Base-by-base conservation (phyloP, 2,329 filamentous ascomycete species). In the Sclerotinia spermophila region DNA sequence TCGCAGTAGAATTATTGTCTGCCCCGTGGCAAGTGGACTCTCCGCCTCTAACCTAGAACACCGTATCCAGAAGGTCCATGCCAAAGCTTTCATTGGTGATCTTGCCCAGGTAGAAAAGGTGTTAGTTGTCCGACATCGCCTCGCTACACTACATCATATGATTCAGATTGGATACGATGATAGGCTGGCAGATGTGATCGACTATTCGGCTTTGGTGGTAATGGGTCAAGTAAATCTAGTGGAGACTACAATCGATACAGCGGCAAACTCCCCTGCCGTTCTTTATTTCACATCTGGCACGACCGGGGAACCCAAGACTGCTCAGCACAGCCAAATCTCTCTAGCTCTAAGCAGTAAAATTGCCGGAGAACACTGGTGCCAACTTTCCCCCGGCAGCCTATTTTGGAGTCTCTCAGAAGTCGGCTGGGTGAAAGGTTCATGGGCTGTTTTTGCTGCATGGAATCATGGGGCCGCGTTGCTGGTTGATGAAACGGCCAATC, bases 241-340 rank as follows among this genome's bases (percentile, higher is more conserved):
- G n/a, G 48, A 53, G 13, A 53, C 48, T 8, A 53, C 48, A 6
- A 27, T 30, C n/a, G 2, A 53, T 17, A 17, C 48, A 17, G 13
- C 27, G 5, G n/a, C n/a, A 27, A 53, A 27, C 13, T 53, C 48
- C 58, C 19, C 48, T 70, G 58, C 58, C 38, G 73, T 74, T 45
- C 58, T 75, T 19, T 72, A 76, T 24, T 78, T 76, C 60, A 78
- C 76, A 42, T 75, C 79, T 30, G 74, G 82, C 24, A 82, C 64
- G 3, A 76, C 75, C 7, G 75, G 75, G 7, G 72, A 56, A 15
- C 75, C 75, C 19, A 77, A 77, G 65, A 53, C 48, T 2, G 48
- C 48, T 13, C 48, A 53, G n/a, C 48, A 53, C 13, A 53, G 13
- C n/a, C 48, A 53, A 53, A 7, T 27, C 17, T 53, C 48, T 30